These are phyloP conservation scores for Schrenkiella parvula DNA, from an alignment of 345 rosid species.

Conservation along the genomic window DNA sequence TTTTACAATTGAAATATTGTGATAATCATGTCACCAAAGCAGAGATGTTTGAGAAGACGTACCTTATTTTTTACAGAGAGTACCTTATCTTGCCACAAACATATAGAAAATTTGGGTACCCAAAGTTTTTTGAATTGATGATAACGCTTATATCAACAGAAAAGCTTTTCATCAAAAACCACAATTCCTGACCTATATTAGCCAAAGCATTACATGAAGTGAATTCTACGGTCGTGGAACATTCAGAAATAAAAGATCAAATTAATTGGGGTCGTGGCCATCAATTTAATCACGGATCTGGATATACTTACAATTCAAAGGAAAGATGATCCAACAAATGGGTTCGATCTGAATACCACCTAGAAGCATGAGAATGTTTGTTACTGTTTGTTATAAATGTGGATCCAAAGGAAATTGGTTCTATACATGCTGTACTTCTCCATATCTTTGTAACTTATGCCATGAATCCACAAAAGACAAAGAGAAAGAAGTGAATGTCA, in stretches of 20 bases:
- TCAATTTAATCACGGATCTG: background rate
- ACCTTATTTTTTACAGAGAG: background rate
- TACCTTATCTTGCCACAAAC: background rate
- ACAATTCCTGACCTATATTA: too few relatives aligned
- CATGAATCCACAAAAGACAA: background rate
- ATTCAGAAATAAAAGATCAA: background rate
- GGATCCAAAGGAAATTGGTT: background rate
- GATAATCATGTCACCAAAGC: background rate
- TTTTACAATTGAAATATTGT: background rate
- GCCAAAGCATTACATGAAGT: background rate
- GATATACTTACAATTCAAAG: background rate
- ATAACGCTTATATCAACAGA: background rate
- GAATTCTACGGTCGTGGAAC: background rate
- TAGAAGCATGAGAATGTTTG: background rate
- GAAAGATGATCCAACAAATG: background rate
- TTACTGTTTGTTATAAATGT: background rate
- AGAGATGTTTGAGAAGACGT: background rate
- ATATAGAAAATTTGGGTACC: background rate
- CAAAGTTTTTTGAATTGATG: background rate
- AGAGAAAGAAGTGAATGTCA: background rate
- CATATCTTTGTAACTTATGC: background rate
- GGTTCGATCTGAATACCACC: background rate
- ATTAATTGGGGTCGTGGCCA: background rate
- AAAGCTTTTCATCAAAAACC: background rate
- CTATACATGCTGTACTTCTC: background rate